phyloP scores from a whole-genome alignment of 2,329 filamentous ascomycete genomes.

The Neospermospora avenae region DNA sequence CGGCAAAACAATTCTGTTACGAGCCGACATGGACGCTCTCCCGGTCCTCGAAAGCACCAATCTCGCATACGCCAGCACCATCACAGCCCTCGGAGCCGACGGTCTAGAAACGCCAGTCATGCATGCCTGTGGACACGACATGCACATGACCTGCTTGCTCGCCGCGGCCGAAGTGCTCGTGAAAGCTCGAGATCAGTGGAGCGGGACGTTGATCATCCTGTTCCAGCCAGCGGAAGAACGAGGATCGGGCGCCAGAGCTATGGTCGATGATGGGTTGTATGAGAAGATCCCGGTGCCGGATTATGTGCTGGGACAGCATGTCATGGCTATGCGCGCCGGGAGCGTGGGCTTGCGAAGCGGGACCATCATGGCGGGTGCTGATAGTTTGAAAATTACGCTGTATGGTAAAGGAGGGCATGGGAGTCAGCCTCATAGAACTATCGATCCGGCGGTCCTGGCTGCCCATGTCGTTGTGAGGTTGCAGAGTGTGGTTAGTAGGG shows the following conservation, averaged over 20 bases:
- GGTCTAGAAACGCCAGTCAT: slow-evolving; percentile 54
- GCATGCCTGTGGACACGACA: slow-evolving; percentile 68
- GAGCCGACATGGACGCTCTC: slow-evolving; percentile 61
- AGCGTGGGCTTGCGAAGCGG: slow-evolving; percentile 36
- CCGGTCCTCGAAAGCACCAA: slow-evolving; percentile 55
- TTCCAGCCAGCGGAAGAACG: slow-evolving; percentile 69
- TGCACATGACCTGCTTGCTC: slow-evolving; percentile 58
- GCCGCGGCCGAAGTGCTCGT: slow-evolving; percentile 52
- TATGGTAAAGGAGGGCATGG: slow-evolving; percentile 45
- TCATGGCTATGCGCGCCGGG: slow-evolving; percentile 42
- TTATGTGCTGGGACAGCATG: slow-evolving; percentile 53
- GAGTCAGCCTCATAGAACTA: slow-evolving; percentile 39
- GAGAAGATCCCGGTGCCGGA: slow-evolving; percentile 50
- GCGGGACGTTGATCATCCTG: slow-evolving; percentile 58
- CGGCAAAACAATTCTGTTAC: slow-evolving; percentile 53
- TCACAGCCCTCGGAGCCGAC: slow-evolving; percentile 38
- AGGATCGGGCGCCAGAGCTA: slow-evolving; percentile 58
- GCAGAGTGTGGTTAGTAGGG: slow-evolving; percentile 40
- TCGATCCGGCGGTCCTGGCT: slow-evolving; percentile 48
- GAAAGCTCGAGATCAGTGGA: slow-evolving; percentile 47
- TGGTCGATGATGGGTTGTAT: slow-evolving; percentile 59
- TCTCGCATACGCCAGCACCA: slow-evolving; percentile 52
- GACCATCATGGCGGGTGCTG: slow-evolving; percentile 36
- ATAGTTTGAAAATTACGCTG: slow-evolving; percentile 38
- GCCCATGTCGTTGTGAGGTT: slow-evolving; percentile 40